Evolutionary conservation across 2,329 filamentous ascomycete species (phyloP), one percentile per base, ranked within the genome.

Genomic region (Lachnellula subtilissima): DNA sequence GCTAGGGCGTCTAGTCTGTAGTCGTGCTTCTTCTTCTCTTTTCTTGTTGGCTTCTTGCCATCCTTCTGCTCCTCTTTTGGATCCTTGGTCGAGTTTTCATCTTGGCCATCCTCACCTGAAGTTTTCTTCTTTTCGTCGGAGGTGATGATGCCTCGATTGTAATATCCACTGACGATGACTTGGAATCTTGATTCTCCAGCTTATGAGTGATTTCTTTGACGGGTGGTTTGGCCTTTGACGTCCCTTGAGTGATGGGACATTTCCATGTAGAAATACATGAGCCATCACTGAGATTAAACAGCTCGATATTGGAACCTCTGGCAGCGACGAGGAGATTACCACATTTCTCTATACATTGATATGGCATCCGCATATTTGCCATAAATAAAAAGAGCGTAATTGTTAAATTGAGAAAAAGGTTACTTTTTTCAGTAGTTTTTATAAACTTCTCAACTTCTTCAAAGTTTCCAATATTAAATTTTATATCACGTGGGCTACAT

Each of bases 291-390:
- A 85, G 73, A 66, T 77, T 78, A 69, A 90, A 87, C 2, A 84
- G 82, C 66, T 89, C 81, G 53, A 97, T 82, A 64, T 79, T 82
- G 48, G 86, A 81, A 14, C 89, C 90, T 58, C 85, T 85, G 25
- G 89, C 88, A 39, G 87, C 88, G 64, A 95, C 79, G 17, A 97
- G 71, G 19, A 88, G 72, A 62, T 78, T 71, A 47, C 80, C 80
- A 61, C 78, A 76, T 37, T 72, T 70, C 50, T 74, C 75, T 48
- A 90, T 72, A 64, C 83, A 81, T 64, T 87, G 87, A 65, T 88
- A 88, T n/a, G 87, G 86, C 55, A 81, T 69, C 59, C 73, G 73
- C 73, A 79, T 77, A n/a, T 62, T 68, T 45, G 50, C 45, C 43
- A 58, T 65, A 7, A 14, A 40, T 40, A 49, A 53, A 39, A 35